phyloP scores from a whole-genome alignment of 1,284 basidiomycete genomes.

The Ustilago shanxiensis region DNA sequence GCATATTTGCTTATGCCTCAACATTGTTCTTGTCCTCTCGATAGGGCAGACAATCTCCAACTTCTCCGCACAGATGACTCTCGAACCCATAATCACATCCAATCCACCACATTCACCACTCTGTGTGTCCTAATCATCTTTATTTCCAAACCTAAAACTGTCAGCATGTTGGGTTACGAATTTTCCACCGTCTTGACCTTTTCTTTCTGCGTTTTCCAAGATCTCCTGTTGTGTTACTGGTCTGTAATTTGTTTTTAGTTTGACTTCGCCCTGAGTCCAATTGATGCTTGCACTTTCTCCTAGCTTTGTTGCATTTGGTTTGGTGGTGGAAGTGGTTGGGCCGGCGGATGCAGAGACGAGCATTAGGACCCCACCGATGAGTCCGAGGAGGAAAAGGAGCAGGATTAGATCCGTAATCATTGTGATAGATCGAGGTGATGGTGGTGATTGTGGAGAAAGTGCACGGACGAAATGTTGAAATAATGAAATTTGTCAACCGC shows the following conservation, averaged over 20 bases:
- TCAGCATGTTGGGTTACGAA: slow-evolving; percentile 17
- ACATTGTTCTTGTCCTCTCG: no score
- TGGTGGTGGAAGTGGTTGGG: neutral
- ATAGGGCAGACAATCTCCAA: no score
- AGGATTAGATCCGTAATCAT: slow-evolving; percentile 25
- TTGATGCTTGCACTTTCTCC: slow-evolving; percentile 9
- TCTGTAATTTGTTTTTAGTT: slow-evolving; percentile 15
- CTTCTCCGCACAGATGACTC: no score
- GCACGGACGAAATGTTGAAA: no score
- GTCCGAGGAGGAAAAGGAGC: neutral
- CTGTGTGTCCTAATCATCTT: no score
- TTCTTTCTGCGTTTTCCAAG: slow-evolving; percentile 1
- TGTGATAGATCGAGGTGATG: no score
- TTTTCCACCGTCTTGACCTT: slow-evolving; percentile 4
- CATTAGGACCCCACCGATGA: slow-evolving; percentile 10
- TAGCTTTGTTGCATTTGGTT: neutral
- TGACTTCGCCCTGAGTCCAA: slow-evolving; percentile 18
- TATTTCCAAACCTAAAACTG: slow-evolving; percentile 20
- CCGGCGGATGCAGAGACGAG: neutral
- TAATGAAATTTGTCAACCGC: no score
- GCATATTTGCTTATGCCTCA: no score
- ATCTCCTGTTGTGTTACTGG: slow-evolving; percentile 28
- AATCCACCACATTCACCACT: no score
- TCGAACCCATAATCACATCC: no score
- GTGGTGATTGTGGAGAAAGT: no score